Conservation (phyloP, 306 rosid species). For the Senna siamea region DNA sequence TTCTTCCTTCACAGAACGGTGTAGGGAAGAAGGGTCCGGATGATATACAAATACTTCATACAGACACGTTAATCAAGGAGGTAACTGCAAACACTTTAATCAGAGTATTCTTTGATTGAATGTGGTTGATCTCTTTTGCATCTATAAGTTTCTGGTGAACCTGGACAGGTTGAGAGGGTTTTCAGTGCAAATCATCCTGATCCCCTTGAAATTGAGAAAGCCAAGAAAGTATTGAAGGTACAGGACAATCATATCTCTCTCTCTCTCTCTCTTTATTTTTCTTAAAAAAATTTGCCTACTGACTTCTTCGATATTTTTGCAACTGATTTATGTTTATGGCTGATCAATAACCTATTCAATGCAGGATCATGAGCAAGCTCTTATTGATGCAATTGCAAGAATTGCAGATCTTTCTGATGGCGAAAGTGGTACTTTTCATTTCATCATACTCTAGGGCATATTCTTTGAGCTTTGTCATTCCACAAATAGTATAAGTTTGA, state of each 20-base stretch:
- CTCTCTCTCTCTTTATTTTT: not conserved
- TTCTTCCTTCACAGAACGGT: constrained; percentile 80
- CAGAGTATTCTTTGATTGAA: constrained; percentile 3
- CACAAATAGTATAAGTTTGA: constrained; percentile 18
- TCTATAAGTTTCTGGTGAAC: constrained; percentile 28
- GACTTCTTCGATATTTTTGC: too few species aligned
- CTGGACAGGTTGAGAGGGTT: constrained; percentile 83
- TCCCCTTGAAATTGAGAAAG: constrained; percentile 81
- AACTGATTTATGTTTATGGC: too few species aligned
- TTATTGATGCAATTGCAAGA: constrained; percentile 82
- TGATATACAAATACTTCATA: constrained; percentile 82
- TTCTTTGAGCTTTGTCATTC: constrained; percentile 19
- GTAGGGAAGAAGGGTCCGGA: constrained; percentile 76
- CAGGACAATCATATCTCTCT: constrained; percentile 22
- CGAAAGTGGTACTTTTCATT: constrained; percentile 72
- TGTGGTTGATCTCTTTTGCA: constrained; percentile 7
- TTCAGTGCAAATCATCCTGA: constrained; percentile 89
- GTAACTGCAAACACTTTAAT: constrained; percentile 45
- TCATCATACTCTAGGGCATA: constrained; percentile 18
- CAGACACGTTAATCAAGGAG: constrained; percentile 86
- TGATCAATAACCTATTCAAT: constrained; percentile 21
- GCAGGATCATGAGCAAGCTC: constrained; percentile 96
- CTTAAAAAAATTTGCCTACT: not conserved
- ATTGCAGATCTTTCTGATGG: constrained; percentile 78
- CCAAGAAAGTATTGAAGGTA: constrained; percentile 90